Conservation (phyloP, 176 grass and related monocot genomes). For the Rhipidocladum racemiflorum region DNA sequence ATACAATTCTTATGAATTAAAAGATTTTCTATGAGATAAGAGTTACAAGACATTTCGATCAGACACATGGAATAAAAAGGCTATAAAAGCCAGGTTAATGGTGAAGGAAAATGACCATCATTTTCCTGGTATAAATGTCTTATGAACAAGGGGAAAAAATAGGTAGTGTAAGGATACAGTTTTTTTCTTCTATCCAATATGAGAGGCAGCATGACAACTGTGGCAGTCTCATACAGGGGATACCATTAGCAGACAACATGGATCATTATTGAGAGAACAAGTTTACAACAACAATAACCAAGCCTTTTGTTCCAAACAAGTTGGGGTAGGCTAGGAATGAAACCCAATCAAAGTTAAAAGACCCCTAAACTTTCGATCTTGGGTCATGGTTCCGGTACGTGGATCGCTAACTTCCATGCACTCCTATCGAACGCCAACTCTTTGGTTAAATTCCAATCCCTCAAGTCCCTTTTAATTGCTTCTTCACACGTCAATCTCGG, state of each 20-base stretch:
- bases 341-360: too few relatives aligned
- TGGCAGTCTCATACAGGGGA: not conserved
- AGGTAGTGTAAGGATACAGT: not conserved
- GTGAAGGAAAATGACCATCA: not conserved
- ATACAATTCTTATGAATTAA: not conserved
- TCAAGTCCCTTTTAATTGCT: too few relatives aligned
- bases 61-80: not conserved
- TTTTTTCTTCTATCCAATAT: not conserved
- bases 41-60: not conserved
- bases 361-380: too few relatives aligned
- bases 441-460: too few relatives aligned
- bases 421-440: too few relatives aligned
- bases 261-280: not conserved
- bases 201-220: not conserved
- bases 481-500: too few relatives aligned
- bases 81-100: not conserved
- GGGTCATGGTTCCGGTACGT: too few relatives aligned
- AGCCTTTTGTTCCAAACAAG: too few relatives aligned
- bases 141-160: not conserved
- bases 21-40: not conserved
- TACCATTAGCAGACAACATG: not conserved
- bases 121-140: not conserved
- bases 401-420: too few relatives aligned
- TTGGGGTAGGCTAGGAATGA: too few relatives aligned
- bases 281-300: too few relatives aligned